These are phyloP conservation scores for Strigomonas oncopelti DNA, from an alignment of 208 protist species.

Conservation along the genomic window DNA sequence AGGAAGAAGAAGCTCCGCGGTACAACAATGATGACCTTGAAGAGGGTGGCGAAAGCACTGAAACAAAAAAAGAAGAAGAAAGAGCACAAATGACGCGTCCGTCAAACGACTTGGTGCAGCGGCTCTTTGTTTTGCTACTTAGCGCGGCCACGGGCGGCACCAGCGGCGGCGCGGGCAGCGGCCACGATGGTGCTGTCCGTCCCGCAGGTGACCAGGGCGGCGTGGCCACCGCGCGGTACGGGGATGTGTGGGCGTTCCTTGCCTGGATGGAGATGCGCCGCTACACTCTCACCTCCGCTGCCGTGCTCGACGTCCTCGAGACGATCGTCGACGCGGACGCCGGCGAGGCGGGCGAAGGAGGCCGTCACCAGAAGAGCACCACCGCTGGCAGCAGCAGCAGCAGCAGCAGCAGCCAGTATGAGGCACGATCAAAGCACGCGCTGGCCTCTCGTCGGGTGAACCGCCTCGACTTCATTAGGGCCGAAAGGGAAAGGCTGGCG, in stretches of 20 bases:
- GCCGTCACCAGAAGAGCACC: too few relatives aligned
- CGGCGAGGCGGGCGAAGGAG: too few relatives aligned
- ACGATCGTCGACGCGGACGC: constrained; percentile 15
- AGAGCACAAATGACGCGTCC: too few relatives aligned
- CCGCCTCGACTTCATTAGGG: constrained; percentile 9
- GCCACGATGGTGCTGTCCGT: neutral
- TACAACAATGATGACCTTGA: too few relatives aligned
- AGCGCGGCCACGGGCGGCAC: too few relatives aligned
- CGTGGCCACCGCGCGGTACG: neutral
- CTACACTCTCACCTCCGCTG: constrained; percentile 42
- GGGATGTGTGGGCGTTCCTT: constrained; percentile 54
- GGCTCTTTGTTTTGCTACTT: too few relatives aligned
- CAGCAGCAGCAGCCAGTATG: too few relatives aligned
- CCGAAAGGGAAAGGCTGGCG: constrained; percentile 4
- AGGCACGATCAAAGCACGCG: neutral
- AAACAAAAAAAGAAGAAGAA: too few relatives aligned
- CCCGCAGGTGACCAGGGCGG: neutral
- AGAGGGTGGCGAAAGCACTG: too few relatives aligned
- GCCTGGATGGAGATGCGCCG: constrained; percentile 65
- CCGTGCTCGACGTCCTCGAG: constrained; percentile 38
- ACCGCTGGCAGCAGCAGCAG: too few relatives aligned
- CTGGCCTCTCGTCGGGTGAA: constrained; percentile 3
- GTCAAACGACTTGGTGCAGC: too few relatives aligned
- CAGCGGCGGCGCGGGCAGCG: too few relatives aligned
- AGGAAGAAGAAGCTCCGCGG: neutral